Conservation (phyloP, 257 asterid genomes). For the Solanum commersonii region DNA sequence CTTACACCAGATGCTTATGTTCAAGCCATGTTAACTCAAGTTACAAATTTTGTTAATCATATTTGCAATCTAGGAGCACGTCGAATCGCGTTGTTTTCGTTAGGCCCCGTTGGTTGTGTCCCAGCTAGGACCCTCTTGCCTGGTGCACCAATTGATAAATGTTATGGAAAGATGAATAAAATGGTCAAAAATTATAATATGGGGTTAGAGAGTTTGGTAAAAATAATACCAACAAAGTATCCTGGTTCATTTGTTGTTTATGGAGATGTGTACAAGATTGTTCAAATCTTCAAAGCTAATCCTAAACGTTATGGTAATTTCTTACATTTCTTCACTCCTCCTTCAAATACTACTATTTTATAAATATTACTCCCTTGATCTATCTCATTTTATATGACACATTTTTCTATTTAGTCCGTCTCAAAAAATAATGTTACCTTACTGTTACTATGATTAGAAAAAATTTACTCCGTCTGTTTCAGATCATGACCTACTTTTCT, state of each 20-base stretch:
- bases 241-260: slow-evolving; percentile 37
- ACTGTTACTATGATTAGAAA: not conserved
- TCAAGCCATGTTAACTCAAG: slow-evolving; percentile 37
- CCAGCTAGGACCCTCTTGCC: slow-evolving; percentile 55
- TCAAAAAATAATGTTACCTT: not conserved
- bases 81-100: slow-evolving; percentile 35
- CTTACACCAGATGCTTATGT: slow-evolving; percentile 42
- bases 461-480: not conserved
- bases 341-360: not conserved
- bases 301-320: slow-evolving; percentile 41
- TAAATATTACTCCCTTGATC: not conserved
- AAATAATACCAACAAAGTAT: slow-evolving; percentile 17
- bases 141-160: slow-evolving; percentile 36
- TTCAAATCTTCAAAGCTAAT: slow-evolving; percentile 38
- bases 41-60: slow-evolving; percentile 11
- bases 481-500: not conserved
- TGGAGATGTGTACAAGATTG: slow-evolving; percentile 39
- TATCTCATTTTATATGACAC: not conserved
- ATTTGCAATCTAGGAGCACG: slow-evolving; percentile 45
- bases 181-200: slow-evolving; percentile 49
- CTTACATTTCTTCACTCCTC: not conserved
- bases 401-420: rapidly evolving
- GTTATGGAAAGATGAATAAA: slow-evolving; percentile 56
- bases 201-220: slow-evolving; percentile 41
- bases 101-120: slow-evolving; percentile 78